Evolutionary conservation across 306 rosid genomes (phyloP), one percentile per base, ranked within the genome.

Genomic region (Castanea crenata): DNA sequence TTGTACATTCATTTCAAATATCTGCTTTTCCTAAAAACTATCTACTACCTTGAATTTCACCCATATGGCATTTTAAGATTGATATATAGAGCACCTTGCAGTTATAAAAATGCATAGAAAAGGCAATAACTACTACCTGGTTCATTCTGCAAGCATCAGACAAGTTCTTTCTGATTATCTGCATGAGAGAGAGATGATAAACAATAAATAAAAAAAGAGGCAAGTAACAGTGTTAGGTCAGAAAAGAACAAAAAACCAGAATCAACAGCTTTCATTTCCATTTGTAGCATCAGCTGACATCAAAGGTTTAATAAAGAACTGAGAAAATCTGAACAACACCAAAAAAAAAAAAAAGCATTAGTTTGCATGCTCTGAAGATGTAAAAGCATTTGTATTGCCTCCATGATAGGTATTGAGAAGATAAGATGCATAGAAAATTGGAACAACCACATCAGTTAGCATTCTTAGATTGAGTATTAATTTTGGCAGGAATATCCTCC

Each of bases 231-330:
- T n/a, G 31, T 49, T 52, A 49, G 79, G 69, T 19, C 27, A 73
- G 67, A 29, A 51, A 70, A 74, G 31, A 81, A 76, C 20, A 19
- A 56, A 88, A 77, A 74, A 92, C 99, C 98, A 86, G 98, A 92
- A 90, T 95, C 97, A 84, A 92, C 97, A 73, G 99, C 98, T 89
- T 92, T 95, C 57, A 95, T 92, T 80, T 95, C 98, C 89, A 98
- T 91, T 91, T 76, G 99, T 95, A 79, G 99, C 99, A 84, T 95
- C 97, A 83, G 99, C 89, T 27, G 92, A 90, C 96, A 95, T 95
- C 85, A 95, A 77, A 16, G 99, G 98, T 64, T 90, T 92, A 76
- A 91, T 86, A 84, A 92, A 95, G 89, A 92, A 95, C 88, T 92
- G 98, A 59, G 98, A 85, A 85, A 92, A 95, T 85, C 99, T 95